Base-by-base conservation (phyloP, 2,329 filamentous ascomycete species). In the Cladosporium sp. region DNA sequence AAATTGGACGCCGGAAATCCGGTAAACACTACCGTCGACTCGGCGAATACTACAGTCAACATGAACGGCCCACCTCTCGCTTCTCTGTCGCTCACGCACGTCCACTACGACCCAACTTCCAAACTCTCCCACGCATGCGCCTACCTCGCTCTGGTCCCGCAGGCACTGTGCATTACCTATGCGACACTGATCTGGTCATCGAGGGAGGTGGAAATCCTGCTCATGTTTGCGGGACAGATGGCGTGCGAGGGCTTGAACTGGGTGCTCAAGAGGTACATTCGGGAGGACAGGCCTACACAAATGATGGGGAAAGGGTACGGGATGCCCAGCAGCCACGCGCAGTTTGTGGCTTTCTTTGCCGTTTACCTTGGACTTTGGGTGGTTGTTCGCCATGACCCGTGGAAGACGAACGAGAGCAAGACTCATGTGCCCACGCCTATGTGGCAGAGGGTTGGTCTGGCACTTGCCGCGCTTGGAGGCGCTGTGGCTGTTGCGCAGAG, bases 321-420 rank as follows among this genome's bases (percentile, higher is more conserved):
- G 66, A 99, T 99, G 95, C 94, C 94, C 10, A 87, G 84, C 7
- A 97, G 92, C 36, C 94, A 99, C 75, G 89, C 94, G 8, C 94
- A 99, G 77, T 99, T 97, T 72, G 89, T 93, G 60, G 83, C 88
- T 57, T 99, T 91, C 78, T 97, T 96, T 82, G 88, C 90, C 58
- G 77, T 96, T 58, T 94, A 89, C 61, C 77, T 97, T 59, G 80
- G 84, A 22, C 79, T 99, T 19, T 97, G 97, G 77, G 81, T 99
- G 44, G 81, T 96, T 45, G 78, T 92, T 60, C 84, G 93, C 60
- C 91, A 96, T 73, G 78, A 80, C 4, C 87, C 88, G 6, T 52
- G 42, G 48, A 53, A 53, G 56, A 47, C 25, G 19, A 58, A 53
- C n/a, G 42, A 32, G 35, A 53, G 48, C 37, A 57, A 63, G n/a